Evolutionary conservation across 2,329 filamentous ascomycete genomes (phyloP).

Genomic region (Incumbomyces lentus): DNA sequence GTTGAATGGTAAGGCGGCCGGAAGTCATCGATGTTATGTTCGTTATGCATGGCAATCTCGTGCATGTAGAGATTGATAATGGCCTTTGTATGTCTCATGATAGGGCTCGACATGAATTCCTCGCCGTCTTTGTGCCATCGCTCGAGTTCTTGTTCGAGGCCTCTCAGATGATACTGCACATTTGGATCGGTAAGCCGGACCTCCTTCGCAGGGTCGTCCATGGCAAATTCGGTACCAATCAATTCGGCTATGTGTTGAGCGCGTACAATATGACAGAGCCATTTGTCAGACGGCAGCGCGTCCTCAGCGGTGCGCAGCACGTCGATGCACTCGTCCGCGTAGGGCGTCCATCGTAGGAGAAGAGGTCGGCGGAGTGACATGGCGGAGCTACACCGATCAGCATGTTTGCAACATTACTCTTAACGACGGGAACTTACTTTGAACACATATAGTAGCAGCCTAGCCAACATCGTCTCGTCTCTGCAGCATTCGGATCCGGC

Average conservation of each 20-base stretch:
- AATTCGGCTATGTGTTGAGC: constrained; percentile 58
- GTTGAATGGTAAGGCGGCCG: constrained; percentile 30
- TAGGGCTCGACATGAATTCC: constrained; percentile 43
- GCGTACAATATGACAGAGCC: constrained; percentile 48
- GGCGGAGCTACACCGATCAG: constrained; percentile 35
- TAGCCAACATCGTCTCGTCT: constrained; percentile 49
- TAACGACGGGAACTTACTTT: constrained; percentile 32
- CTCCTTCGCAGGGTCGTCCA: constrained; percentile 51
- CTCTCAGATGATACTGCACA: constrained; percentile 53
- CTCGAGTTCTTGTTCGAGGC: constrained; percentile 55
- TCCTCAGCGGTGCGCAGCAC: constrained; percentile 47
- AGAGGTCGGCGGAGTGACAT: constrained; percentile 50
- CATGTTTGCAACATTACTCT: constrained; percentile 1
- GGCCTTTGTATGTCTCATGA: constrained; percentile 53
- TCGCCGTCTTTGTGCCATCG: constrained; percentile 47
- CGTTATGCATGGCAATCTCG: constrained; percentile 60
- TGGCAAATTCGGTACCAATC: constrained; percentile 53
- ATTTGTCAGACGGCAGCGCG: constrained; percentile 45
- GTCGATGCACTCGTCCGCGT: constrained; percentile 53
- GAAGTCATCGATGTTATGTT: constrained; percentile 48
- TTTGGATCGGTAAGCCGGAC: constrained; percentile 50
- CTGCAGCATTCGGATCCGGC: constrained; percentile 42
- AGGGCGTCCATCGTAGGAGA: constrained; percentile 50
- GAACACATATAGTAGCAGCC: constrained; percentile 52
- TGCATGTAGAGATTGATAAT: constrained; percentile 64